Evolutionary conservation across 352 stramenopile genomes (phyloP), one percentile per base, ranked within the genome.

Genomic region (Globisporangium viniferum): DNA sequence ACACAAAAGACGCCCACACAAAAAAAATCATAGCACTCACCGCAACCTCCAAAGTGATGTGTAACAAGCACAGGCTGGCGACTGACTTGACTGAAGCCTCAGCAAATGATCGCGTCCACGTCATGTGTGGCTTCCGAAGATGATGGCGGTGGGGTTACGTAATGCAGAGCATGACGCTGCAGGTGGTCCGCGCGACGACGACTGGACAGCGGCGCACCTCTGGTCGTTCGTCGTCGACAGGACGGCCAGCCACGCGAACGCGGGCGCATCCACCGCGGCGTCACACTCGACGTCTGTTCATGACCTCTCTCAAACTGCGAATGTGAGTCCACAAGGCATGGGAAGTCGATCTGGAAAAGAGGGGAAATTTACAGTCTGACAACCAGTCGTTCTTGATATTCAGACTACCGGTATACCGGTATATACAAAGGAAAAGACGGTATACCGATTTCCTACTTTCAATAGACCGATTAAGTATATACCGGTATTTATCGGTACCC

Each of bases 141-240:
- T 8, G 44, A 22, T 4, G 7, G 44, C 7, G 44, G 44, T 3
- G 44, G 44, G 5, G 36, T 5, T 2, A 10, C 41, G 18, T 2
- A 51, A 22, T 12, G 18, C 18, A 10, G 18, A 22, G 44, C 44
- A 51, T 51, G 15, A 49, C 14, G 15, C 41, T 15, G 22, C n/a
- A 29, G 3, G 49, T 56, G 24, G 24, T 24, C 24, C 24, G 10
- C 4, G 49, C n/a, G 18, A 24, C n/a, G 51, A 31, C 44, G 44
- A 51, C 44, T 51, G 44, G 18, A 56, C 49, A 31, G n/a, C n/a
- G 9, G 49, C 5, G 49, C 49, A 29, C n/a, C 22, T 14, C n/a
- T 56, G 12, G 27, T 39, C 24, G 27, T 54, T 51, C 22, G 58
- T 49, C 59, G 59, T 55, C 35, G 39, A 64, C 59, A 49, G 12